phyloP scores from a whole-genome alignment of 2,329 filamentous ascomycete species.

The Pseudogymnoascus sp. region DNA sequence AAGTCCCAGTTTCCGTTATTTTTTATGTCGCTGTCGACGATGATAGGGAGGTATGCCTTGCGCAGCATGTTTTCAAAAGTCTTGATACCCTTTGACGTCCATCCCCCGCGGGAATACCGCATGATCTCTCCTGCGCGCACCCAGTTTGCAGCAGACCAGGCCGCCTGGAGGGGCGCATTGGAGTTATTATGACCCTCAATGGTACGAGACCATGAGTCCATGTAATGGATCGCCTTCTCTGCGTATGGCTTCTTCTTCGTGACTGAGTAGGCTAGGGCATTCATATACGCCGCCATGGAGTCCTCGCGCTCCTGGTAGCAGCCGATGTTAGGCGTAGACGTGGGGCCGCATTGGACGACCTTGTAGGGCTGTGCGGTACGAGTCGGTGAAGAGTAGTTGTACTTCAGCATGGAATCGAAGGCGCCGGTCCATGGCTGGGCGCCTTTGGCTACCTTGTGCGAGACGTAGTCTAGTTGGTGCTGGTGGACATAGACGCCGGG shows the following conservation, averaged over 20 bases:
- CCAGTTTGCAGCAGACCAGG: constrained; percentile 25
- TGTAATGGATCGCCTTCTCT: constrained; percentile 22
- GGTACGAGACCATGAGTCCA: constrained; percentile 23
- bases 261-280: constrained; percentile 23
- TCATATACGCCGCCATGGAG: constrained; percentile 24
- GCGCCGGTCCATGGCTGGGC: constrained; percentile 15
- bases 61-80: constrained; percentile 22
- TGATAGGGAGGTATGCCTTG: constrained; percentile 23
- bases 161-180: constrained; percentile 26
- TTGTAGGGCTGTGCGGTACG: constrained; percentile 12
- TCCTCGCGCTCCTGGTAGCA: constrained; percentile 24
- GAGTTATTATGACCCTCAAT: constrained; percentile 22
- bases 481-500: constrained; percentile 11
- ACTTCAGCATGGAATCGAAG: constrained; percentile 16
- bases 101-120: constrained; percentile 21
- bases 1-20: constrained; percentile 24
- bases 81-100: constrained; percentile 18
- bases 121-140: constrained; percentile 25
- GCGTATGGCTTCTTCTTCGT: constrained; percentile 20
- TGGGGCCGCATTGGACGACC: constrained; percentile 24
- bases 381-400: constrained; percentile 11
- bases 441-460: background rate
- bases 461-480: constrained; percentile 10
- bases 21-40: constrained; percentile 16
- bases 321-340: constrained; percentile 22